Conservation (phyloP, 495 filamentous ascomycete genomes). For the Aspergillus bertholletiae region DNA sequence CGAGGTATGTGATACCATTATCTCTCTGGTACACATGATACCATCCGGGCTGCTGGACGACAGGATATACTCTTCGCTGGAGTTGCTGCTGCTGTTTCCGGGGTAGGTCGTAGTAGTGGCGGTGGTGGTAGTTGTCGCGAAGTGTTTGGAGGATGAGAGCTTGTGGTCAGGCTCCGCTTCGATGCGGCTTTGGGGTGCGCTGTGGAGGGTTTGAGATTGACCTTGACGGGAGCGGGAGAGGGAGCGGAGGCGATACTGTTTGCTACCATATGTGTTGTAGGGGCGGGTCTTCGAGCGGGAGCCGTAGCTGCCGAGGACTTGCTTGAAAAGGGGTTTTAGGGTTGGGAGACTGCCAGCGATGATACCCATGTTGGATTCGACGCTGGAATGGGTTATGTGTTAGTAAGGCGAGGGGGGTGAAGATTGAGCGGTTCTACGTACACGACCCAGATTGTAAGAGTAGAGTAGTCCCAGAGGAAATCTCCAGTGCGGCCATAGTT, state of each 20-base stretch:
- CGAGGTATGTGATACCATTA: conserved; percentile 7
- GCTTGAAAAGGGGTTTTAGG: conserved; percentile 40
- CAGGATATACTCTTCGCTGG: conserved; percentile 22
- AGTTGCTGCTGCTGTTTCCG: conserved; percentile 8
- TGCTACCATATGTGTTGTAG: conserved; percentile 11
- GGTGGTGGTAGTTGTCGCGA: conserved; percentile 1
- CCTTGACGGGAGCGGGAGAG: conserved; percentile 8
- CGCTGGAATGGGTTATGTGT: background rate
- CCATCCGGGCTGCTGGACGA: background rate
- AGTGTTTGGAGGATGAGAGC: background rate
- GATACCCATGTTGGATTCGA: conserved; percentile 40
- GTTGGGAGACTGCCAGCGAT: conserved; percentile 41
- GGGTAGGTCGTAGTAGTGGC: conserved; percentile 1
- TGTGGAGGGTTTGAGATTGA: background rate
- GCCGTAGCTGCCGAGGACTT: conserved; percentile 21
- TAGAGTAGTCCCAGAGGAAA: conserved; percentile 41
- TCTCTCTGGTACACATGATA: conserved; percentile 22
- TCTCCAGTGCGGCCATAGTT: conserved; percentile 39
- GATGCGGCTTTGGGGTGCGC: background rate
- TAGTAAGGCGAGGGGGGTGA: background rate
- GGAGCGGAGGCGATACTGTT: conserved; percentile 12
- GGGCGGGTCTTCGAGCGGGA: conserved; percentile 15
- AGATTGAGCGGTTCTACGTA: conserved; percentile 7
- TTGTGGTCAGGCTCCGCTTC: background rate
- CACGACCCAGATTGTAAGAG: conserved; percentile 24